These are phyloP conservation scores for Pythium scleroteichum DNA, from an alignment of 352 stramenopile genomes.

Conservation along the genomic window DNA sequence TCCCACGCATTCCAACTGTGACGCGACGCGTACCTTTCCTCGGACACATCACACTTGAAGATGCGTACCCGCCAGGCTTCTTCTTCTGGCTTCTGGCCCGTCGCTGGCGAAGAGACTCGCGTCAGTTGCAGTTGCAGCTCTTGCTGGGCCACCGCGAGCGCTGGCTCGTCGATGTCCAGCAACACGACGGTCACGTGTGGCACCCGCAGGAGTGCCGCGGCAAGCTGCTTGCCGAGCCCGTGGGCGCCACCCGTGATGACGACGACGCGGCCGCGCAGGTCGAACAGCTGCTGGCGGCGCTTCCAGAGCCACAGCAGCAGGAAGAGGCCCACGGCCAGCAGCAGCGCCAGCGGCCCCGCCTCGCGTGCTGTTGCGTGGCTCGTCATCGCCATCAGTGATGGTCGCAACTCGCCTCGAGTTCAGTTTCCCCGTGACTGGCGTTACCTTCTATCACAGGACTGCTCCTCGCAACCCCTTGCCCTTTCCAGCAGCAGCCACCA, in stretches of 20 bases:
- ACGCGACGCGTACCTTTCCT: constrained; percentile 41
- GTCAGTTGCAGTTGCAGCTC: constrained; percentile 22
- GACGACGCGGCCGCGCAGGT: constrained; percentile 48
- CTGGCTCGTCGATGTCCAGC: constrained; percentile 56
- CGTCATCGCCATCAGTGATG: not conserved
- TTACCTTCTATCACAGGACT: constrained; percentile 1
- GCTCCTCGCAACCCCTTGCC: constrained; percentile 20
- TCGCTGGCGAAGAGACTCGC: constrained; percentile 16
- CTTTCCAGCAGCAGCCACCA: constrained; percentile 14
- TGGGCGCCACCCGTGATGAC: constrained; percentile 66
- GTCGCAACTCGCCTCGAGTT: not conserved
- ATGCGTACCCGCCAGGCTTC: constrained; percentile 27
- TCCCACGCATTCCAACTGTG: not conserved
- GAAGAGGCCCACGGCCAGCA: not conserved
- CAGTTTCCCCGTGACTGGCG: not conserved
- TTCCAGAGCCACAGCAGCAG: not conserved
- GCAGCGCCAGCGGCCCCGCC: not conserved
- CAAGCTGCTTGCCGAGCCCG: constrained; percentile 56
- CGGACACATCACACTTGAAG: constrained; percentile 65
- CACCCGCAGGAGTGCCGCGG: constrained; percentile 33
- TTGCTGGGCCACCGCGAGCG: constrained; percentile 33
- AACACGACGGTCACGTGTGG: constrained; percentile 48
- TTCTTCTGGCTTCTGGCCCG: constrained; percentile 8
- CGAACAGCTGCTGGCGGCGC: constrained; percentile 27
- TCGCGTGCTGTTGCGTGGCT: not conserved